phyloP scores from a whole-genome alignment of 768 basidiomycete genomes.

The Trametes meyenii region DNA sequence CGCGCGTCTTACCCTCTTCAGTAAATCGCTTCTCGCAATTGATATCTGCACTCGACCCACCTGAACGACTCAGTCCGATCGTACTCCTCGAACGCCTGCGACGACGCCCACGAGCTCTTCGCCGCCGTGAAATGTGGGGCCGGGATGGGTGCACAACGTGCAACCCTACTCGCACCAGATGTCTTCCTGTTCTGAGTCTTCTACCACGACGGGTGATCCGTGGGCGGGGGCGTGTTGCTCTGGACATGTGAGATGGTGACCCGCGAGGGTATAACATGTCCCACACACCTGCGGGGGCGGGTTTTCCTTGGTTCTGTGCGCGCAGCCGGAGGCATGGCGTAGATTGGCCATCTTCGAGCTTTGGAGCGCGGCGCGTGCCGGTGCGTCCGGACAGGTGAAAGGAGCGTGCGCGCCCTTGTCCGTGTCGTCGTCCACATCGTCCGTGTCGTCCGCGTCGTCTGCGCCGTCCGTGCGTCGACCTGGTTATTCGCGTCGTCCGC shows the following conservation, averaged over 20 bases:
- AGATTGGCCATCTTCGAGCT: conserved; percentile 37
- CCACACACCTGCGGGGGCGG: conserved; percentile 35
- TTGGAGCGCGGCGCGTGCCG: conserved; percentile 13
- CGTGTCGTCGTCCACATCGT: too few species aligned
- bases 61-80: conserved; percentile 11
- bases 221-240: conserved; percentile 8
- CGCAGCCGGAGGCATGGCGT: conserved; percentile 36
- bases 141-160: conserved; percentile 16
- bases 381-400: not conserved
- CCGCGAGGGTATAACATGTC: conserved; percentile 40
- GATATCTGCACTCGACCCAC: too few species aligned
- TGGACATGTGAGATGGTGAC: conserved; percentile 23
- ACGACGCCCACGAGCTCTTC: conserved; percentile 18
- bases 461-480: too few species aligned
- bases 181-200: conserved; percentile 6
- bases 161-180: not conserved
- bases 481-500: too few species aligned
- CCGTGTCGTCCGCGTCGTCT: too few species aligned
- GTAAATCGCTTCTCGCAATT: too few species aligned
- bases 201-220: not conserved
- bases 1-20: too few species aligned
- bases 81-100: conserved; percentile 16
- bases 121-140: conserved; percentile 12
- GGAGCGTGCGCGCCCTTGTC: too few species aligned
- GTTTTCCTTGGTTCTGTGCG: conserved; percentile 25